Evolutionary conservation across 805 yeast genomes (phyloP).

Genomic region (Kockiozyma suomiensis): DNA sequence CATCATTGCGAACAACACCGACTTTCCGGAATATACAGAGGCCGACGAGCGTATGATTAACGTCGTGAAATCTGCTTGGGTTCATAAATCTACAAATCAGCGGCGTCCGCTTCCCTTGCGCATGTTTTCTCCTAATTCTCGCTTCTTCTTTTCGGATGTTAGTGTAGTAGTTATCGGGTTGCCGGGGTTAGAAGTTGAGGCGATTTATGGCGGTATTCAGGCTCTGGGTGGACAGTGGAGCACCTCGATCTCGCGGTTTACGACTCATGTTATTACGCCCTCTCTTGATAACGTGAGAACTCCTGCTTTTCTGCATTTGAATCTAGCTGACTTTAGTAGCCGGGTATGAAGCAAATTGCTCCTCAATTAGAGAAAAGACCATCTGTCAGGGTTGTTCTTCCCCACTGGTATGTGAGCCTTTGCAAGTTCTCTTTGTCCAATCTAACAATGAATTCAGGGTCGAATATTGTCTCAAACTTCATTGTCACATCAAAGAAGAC

Average conservation of each 20-base stretch:
- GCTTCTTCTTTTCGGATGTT: slow-evolving; percentile 61
- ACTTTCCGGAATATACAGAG: slow-evolving; percentile 55
- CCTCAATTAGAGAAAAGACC: slow-evolving; percentile 2
- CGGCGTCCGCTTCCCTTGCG: slow-evolving; percentile 54
- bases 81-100: slow-evolving; percentile 50
- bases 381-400: slow-evolving; percentile 57
- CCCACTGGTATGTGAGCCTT: slow-evolving; percentile 49
- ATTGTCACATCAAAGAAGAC: slow-evolving; percentile 54
- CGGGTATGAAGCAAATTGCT: background rate
- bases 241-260: slow-evolving; percentile 63
- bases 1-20: slow-evolving; percentile 54
- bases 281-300: slow-evolving; percentile 57
- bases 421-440: too few species aligned
- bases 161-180: slow-evolving; percentile 63
- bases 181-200: slow-evolving; percentile 62
- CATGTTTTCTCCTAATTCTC: slow-evolving; percentile 72
- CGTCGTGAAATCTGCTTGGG: slow-evolving; percentile 65
- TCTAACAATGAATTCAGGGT: slow-evolving; percentile 51
- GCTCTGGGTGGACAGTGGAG: slow-evolving; percentile 78
- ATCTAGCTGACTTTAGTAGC: background rate
- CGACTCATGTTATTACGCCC: slow-evolving; percentile 75
- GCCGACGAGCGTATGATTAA: slow-evolving; percentile 63
- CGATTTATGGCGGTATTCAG: slow-evolving; percentile 65
- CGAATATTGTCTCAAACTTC: slow-evolving; percentile 62
- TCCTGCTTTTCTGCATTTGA: too few species aligned